phyloP scores from a whole-genome alignment of 2,329 filamentous ascomycete genomes.

The Colletotrichum camelliae region DNA sequence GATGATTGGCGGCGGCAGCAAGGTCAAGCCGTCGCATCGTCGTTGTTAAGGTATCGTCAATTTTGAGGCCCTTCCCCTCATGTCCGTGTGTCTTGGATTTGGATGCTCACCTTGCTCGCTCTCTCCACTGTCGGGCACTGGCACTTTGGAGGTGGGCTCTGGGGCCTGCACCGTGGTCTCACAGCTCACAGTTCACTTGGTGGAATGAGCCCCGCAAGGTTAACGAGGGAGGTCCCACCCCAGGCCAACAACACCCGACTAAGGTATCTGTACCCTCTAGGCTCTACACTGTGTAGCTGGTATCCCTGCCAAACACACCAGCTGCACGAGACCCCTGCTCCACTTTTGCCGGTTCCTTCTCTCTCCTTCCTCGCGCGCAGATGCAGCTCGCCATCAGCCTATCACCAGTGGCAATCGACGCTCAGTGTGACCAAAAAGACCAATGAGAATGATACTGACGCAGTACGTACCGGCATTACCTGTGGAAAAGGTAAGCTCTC shows the following conservation, averaged over 20 bases:
- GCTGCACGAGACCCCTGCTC: conserved; percentile 10
- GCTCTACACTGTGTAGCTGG: background rate
- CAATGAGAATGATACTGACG: background rate
- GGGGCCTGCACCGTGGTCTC: background rate
- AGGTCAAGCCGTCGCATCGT: conserved; percentile 1
- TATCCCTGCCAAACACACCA: conserved; percentile 5
- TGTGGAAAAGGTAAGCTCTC: background rate
- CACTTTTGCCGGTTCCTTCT: background rate
- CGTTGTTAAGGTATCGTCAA: background rate
- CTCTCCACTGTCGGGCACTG: conserved; percentile 13
- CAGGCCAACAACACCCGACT: background rate
- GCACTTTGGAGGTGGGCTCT: background rate
- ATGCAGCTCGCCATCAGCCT: background rate
- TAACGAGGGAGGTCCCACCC: background rate
- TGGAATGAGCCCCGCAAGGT: background rate
- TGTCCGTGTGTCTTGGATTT: background rate
- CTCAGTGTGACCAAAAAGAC: background rate
- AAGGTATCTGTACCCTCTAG: background rate
- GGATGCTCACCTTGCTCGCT: background rate
- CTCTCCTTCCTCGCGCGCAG: background rate
- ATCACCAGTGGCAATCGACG: background rate
- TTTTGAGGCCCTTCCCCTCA: conserved; percentile 2
- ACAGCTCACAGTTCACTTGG: background rate
- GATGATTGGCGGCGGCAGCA: background rate
- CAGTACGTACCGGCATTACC: background rate